A percentile compares a stretch with the other conserved stretches of the same genome.
Evolutionary conservation across 768 basidiomycete genomes (phyloP).

Genomic region (Tricholoma saponaceum): DNA sequence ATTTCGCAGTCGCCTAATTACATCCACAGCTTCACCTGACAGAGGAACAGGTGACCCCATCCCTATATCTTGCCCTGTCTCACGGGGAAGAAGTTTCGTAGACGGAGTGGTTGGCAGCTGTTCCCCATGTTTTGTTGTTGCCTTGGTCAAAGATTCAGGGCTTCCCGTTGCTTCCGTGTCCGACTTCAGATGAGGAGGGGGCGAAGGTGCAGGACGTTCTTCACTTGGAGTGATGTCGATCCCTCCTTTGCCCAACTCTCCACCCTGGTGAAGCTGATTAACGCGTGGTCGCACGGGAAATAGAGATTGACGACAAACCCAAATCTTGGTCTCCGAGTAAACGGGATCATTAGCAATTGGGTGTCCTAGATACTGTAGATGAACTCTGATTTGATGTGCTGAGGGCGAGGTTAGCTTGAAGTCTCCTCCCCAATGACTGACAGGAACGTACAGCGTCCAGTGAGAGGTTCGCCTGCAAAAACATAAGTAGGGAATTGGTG

Average conservation of each 20-base stretch:
- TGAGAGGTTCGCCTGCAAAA: conserved; percentile 72
- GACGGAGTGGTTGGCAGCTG: conserved; percentile 7
- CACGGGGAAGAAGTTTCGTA: conserved; percentile 63
- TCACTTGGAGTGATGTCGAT: conserved; percentile 71
- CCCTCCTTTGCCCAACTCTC: conserved; percentile 71
- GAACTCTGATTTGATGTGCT: conserved; percentile 98
- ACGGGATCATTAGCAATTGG: conserved; percentile 96
- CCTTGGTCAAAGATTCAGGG: conserved; percentile 40
- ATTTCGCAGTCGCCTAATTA: conserved; percentile 78
- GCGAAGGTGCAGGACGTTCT: conserved; percentile 59
- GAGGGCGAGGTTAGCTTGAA: conserved; percentile 7
- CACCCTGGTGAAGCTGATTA: conserved; percentile 44
- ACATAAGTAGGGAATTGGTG: background rate
- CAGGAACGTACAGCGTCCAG: conserved; percentile 78
- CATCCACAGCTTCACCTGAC: conserved; percentile 67
- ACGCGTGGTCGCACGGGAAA: conserved; percentile 4
- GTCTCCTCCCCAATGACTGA: background rate
- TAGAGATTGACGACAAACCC: conserved; percentile 40
- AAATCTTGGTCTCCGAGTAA: conserved; percentile 77
- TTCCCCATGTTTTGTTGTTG: conserved; percentile 8
- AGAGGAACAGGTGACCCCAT: conserved; percentile 84
- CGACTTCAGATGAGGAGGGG: conserved; percentile 44
- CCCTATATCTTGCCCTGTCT: conserved; percentile 84
- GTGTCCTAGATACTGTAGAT: conserved; percentile 90
- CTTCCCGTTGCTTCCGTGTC: conserved; percentile 35